Evolutionary conservation across 2,329 filamentous ascomycete species (phyloP).

Genomic region (Talaromyces islandicus): DNA sequence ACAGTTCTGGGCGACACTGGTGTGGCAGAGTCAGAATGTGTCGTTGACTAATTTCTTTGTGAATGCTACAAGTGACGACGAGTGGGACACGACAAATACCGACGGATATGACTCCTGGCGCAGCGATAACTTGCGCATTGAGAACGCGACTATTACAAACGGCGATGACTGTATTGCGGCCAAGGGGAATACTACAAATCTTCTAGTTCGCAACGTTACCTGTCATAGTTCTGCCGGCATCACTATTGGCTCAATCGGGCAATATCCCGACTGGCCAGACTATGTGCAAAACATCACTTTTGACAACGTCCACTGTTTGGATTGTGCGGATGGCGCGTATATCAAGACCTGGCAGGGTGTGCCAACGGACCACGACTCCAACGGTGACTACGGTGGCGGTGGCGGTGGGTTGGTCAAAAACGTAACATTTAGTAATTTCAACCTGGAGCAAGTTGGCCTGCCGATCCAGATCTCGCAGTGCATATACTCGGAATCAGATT

Average conservation of each 20-base stretch:
- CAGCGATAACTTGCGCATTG: conserved; percentile 40
- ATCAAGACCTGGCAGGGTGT: conserved; percentile 23
- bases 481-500: conserved; percentile 14
- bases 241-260: conserved; percentile 35
- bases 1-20: conserved; percentile 47
- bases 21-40: conserved; percentile 44
- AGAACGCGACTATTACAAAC: conserved; percentile 39
- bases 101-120: conserved; percentile 50
- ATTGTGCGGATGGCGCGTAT: conserved; percentile 18
- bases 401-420: conserved; percentile 19
- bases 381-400: conserved; percentile 18
- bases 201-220: conserved; percentile 33
- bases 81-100: conserved; percentile 45
- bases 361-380: conserved; percentile 13
- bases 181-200: conserved; percentile 37
- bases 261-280: conserved; percentile 28
- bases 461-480: conserved; percentile 23
- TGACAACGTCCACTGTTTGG: conserved; percentile 20
- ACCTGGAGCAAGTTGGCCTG: conserved; percentile 17
- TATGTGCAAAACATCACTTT: conserved; percentile 35
- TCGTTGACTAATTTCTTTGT: conserved; percentile 51
- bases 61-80: conserved; percentile 41
- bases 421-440: conserved; percentile 18
- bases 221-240: conserved; percentile 34
- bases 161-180: conserved; percentile 36